Evolutionary conservation across 768 basidiomycete genomes (phyloP), one percentile per base, ranked within the genome.

Genomic region (Boletales sp.): DNA sequence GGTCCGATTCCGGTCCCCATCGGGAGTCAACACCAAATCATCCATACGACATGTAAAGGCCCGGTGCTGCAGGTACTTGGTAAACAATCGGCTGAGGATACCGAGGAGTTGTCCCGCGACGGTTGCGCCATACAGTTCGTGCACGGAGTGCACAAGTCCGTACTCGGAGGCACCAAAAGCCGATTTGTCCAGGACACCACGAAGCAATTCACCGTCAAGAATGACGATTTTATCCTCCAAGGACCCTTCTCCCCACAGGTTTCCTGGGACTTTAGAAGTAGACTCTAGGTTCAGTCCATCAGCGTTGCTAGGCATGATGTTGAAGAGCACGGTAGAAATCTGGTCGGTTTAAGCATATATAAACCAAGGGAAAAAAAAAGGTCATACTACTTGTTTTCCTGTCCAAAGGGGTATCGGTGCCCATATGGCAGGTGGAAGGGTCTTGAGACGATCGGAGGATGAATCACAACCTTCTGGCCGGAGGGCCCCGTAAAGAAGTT

Each of bases 11-110:
- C 68, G 65, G 65, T 98, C 87, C 18, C 92, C 94, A 48, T 84
- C 81, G 0, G 82, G 78, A 8, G 94, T 97, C 43, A 99, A 75
- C 45, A 88, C 84, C 38, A 99, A 77, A 75, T 99, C 97, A 69
- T 99, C 97, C 91, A 98, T 97, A 17, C 97, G 84, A 71, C 97
- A 99, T 3, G 94, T 94, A 72, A 99, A 99, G 0, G 93, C 97
- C 37, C 94, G 88, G 60, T 93, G 90, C 60, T 98, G 95, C 47
- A 99, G 76, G 71, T 90, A 98, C 65, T 97, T 98, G 39, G 97
- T 97, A 71, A 99, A 93, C 30, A 98, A 74, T 47, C 97, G 86
- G 65, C 90, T 90, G 52, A 98, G 82, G 52, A 97, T 84, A 45
- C 94, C 92, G 17, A 99, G 84, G 13, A 99, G 82, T 61, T 85